phyloP scores from a whole-genome alignment of 371 early-diverging fungal species.

The Actinomucor elegans region DNA sequence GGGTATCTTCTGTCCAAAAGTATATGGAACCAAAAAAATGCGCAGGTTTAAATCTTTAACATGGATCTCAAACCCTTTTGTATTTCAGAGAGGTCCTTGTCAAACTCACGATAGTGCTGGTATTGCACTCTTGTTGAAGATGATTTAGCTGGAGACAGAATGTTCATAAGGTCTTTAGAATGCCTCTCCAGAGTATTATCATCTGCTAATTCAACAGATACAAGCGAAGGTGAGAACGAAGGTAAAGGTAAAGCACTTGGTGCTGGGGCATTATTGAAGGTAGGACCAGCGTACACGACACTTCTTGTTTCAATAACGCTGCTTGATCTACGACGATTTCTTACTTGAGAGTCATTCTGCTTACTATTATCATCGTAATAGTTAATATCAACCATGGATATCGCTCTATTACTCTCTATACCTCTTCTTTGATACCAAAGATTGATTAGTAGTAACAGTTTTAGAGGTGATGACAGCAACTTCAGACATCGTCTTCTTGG shows the following conservation, averaged over 20 bases:
- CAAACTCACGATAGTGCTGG: constrained; percentile 7
- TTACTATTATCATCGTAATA: too few species aligned
- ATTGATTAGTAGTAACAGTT: not conserved
- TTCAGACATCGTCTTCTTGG: not conserved
- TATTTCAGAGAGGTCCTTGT: constrained; percentile 40
- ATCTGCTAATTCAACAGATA: constrained; percentile 3
- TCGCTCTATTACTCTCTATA: not conserved
- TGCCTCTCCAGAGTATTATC: constrained; percentile 13
- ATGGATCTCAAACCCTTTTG: constrained; percentile 43
- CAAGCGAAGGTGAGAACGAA: constrained; percentile 38
- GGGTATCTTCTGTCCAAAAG: constrained; percentile 3
- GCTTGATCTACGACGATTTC: constrained; percentile 14
- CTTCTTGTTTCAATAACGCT: constrained; percentile 15
- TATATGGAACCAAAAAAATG: constrained; percentile 1
- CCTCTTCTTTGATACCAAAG: constrained; percentile 3
- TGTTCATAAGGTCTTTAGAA: constrained; percentile 31
- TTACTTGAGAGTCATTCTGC: too few species aligned
- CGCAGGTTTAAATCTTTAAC: constrained; percentile 34
- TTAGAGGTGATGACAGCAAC: not conserved
- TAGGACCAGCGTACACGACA: constrained; percentile 72
- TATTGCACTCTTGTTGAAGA: too few species aligned
- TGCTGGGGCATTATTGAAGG: constrained; percentile 79
- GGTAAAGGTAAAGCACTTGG: constrained; percentile 77
- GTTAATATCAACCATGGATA: too few species aligned
- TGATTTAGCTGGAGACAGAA: constrained; percentile 19